phyloP scores from a whole-genome alignment of 768 basidiomycete species.

The Auricularia sp. region DNA sequence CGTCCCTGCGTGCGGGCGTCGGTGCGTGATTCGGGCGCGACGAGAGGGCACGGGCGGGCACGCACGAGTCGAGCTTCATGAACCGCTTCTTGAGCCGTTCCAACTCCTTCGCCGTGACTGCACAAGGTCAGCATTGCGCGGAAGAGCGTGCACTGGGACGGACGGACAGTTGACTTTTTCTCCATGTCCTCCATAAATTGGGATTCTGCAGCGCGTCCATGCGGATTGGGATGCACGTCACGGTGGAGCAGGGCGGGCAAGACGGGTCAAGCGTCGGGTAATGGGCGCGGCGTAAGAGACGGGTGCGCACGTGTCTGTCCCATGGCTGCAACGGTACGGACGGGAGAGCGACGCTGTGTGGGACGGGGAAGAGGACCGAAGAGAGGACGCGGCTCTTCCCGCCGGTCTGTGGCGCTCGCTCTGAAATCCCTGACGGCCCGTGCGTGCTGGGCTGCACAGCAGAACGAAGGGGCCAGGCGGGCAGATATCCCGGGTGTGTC shows the following conservation, averaged over 20 bases:
- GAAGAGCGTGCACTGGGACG: not conserved
- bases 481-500: no score
- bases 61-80: slow-evolving; percentile 95
- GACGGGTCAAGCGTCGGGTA: slow-evolving; percentile 3
- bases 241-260: not conserved
- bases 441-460: no score
- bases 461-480: no score
- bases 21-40: not conserved
- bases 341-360: not conserved
- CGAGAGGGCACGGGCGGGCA: slow-evolving; percentile 2
- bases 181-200: slow-evolving; percentile 99
- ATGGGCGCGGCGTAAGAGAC: not conserved
- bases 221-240: slow-evolving; percentile 1
- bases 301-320: slow-evolving; percentile 69
- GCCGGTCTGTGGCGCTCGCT: not conserved
- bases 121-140: not conserved
- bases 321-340: slow-evolving; percentile 32
- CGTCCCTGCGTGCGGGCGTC: slow-evolving; percentile 48
- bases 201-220: slow-evolving; percentile 41
- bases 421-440: no score
- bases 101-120: slow-evolving; percentile 91
- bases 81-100: slow-evolving; percentile 96
- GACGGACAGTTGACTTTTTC: slow-evolving; percentile 88
- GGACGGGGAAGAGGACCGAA: not conserved
- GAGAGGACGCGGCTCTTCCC: not conserved